Evolutionary conservation across 225 moss, liverwort and hornwort genomes (phyloP), one percentile per base, ranked within the genome.

Genomic region (Polytrichum formosum): DNA sequence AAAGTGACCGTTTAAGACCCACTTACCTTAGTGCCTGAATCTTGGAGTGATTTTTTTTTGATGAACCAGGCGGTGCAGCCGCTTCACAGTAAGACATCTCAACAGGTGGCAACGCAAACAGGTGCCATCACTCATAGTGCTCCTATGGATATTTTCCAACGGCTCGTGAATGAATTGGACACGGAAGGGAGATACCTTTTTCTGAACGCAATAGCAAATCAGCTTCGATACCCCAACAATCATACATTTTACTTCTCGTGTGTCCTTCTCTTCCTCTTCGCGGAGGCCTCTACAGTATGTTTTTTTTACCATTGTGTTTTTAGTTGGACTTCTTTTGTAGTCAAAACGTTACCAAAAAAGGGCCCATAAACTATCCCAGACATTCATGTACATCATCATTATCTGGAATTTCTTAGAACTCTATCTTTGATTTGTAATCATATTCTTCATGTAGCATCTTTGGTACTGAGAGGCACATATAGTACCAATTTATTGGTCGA

Each of bases 171-270:
- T 55, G 94, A 98, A 5, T 90, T 98, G 28, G 98, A 98, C 73
- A 91, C 94, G 1, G 98, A 98, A 86, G 98, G 98, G 62, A 92
- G 98, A 6, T 94, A 98, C 71, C 74, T 98, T 54, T 98, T 98
- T 73, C 70, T 94, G 29, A 98, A 94, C 74, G 98, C 98, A 26
- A 91, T 98, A 31, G 98, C 98, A 4, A 94, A 98, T 53, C 98
- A 98, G 68, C 90, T 98, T 19, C 91, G 98, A 70, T 98, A 98
- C 77, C 98, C 98, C 5, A 98, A 98, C 81, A 98, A 94, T 73
- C 98, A 98, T 76, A 98, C 98, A 2, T 94, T 94, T 78, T 98
- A 98, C 76, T 98, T 98, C 60, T 98, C 98, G 7, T 98, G 98
- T 72, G 94, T 98, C 58, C 78, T 98, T 63, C 87, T 98, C 63